Conservation (phyloP, 2,329 filamentous ascomycete species). For the Ilyonectria sp. region DNA sequence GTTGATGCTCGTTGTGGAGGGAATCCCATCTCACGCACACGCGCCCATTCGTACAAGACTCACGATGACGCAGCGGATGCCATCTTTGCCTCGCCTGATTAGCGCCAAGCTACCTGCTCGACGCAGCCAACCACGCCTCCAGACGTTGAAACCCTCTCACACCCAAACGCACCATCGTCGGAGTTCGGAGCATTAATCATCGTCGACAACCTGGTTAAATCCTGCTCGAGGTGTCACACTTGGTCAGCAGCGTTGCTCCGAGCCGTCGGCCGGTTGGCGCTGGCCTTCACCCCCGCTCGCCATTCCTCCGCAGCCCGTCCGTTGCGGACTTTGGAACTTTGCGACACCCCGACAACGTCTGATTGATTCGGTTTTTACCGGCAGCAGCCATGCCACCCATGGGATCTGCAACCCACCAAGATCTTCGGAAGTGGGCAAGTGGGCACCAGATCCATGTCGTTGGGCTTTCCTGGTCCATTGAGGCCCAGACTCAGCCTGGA, state of each 20-base stretch:
- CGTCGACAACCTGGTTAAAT: neutral
- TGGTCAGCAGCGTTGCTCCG: neutral
- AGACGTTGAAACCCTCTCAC: neutral
- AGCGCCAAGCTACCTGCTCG: neutral
- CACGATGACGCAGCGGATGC: neutral
- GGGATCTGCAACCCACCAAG: slow-evolving; percentile 25
- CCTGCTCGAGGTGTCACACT: neutral
- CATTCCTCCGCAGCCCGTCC: slow-evolving; percentile 19
- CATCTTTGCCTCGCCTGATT: neutral
- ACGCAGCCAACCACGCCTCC: neutral
- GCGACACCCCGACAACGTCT: slow-evolving; percentile 8
- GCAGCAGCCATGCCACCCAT: neutral
- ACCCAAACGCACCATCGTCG: neutral
- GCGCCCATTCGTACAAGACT: neutral
- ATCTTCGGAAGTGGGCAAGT: slow-evolving; percentile 20
- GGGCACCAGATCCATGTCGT: slow-evolving; percentile 25
- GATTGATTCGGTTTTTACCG: slow-evolving; percentile 14
- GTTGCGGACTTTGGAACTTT: slow-evolving; percentile 22
- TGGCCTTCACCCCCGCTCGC: neutral
- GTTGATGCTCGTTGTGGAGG: neutral
- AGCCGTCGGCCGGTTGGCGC: slow-evolving; percentile 6
- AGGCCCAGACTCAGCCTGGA: slow-evolving; percentile 27
- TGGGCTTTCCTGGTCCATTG: slow-evolving; percentile 19
- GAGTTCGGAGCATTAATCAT: slow-evolving; percentile 2
- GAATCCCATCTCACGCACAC: neutral